A percentile compares a stretch with the other conserved stretches of the same genome.
phyloP scores from a whole-genome alignment of 2,329 filamentous ascomycete genomes.

The Shiraia sp. region DNA sequence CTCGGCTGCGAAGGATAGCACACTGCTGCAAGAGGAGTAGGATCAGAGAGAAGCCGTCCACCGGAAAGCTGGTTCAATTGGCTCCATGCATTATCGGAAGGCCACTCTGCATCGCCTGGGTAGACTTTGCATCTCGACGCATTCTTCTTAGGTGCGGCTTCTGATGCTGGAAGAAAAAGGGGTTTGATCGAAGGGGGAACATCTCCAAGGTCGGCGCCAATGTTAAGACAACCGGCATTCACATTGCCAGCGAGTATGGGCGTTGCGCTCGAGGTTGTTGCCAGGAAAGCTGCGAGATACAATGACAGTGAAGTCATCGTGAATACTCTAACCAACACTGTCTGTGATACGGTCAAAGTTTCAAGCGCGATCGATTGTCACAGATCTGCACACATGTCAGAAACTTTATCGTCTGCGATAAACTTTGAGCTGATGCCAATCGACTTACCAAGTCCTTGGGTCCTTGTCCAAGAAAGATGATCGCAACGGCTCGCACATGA shows the following conservation, averaged over 20 bases:
- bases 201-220: slow-evolving; percentile 25
- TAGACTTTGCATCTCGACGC: slow-evolving; percentile 53
- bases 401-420: slow-evolving; percentile 6
- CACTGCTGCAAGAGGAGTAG: slow-evolving; percentile 36
- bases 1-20: slow-evolving; percentile 34
- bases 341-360: no score
- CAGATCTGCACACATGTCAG: slow-evolving; percentile 13
- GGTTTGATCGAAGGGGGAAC: slow-evolving; percentile 20
- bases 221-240: slow-evolving; percentile 9
- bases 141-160: slow-evolving; percentile 12
- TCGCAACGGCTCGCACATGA: not conserved
- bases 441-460: no score
- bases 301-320: slow-evolving; percentile 19
- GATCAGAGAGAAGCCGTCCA: slow-evolving; percentile 29
- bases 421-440: not conserved
- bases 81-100: slow-evolving; percentile 51
- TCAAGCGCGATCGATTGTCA: slow-evolving; percentile 3
- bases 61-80: slow-evolving; percentile 48
- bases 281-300: slow-evolving; percentile 29
- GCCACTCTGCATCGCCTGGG: slow-evolving; percentile 55
- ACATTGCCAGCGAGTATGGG: slow-evolving; percentile 16
- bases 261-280: slow-evolving; percentile 22
- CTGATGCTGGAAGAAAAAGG: slow-evolving; percentile 24
- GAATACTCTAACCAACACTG: not conserved
- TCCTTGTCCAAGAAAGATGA: not conserved